Percentiles rank a stretch among this genome's conserved stretches.
These are phyloP conservation scores for Tylopilus rubrobrunneus DNA, from an alignment of 768 basidiomycete species.

Conservation along the genomic window DNA sequence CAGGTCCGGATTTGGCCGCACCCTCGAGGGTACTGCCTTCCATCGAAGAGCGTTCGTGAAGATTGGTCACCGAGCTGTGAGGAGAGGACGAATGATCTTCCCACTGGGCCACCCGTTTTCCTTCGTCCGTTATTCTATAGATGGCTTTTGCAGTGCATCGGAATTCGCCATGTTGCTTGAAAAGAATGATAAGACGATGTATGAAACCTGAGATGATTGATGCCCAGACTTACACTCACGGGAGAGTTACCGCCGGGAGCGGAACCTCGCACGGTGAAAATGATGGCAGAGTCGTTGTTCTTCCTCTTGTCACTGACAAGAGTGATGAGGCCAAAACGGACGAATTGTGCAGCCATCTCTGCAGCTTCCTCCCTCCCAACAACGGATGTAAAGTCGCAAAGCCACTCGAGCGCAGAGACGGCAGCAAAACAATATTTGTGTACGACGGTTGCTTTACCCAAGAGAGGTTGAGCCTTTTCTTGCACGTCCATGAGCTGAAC, in stretches of 20 bases:
- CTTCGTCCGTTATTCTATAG: constrained; percentile 93
- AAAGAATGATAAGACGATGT: constrained; percentile 10
- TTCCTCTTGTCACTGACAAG: constrained; percentile 90
- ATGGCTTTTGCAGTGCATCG: constrained; percentile 93
- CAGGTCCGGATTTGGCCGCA: constrained; percentile 21
- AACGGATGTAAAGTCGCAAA: constrained; percentile 95
- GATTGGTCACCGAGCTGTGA: constrained; percentile 60
- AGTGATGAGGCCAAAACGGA: constrained; percentile 86
- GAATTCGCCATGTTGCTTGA: constrained; percentile 90
- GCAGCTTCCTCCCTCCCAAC: constrained; percentile 95
- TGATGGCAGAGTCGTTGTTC: constrained; percentile 88
- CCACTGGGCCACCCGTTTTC: constrained; percentile 84
- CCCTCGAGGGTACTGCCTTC: constrained; percentile 36
- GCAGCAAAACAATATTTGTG: constrained; percentile 83
- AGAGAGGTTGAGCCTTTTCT: constrained; percentile 58
- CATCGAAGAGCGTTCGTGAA: constrained; percentile 59
- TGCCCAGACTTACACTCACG: constrained; percentile 52
- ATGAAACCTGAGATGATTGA: not conserved
- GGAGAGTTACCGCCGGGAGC: constrained; percentile 72
- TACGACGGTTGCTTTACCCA: constrained; percentile 40
- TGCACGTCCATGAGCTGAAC: constrained; percentile 66
- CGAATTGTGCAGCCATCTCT: constrained; percentile 97
- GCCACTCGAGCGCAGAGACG: constrained; percentile 89
- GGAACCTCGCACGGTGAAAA: constrained; percentile 85
- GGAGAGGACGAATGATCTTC: constrained; percentile 56